A percentile compares a stretch with the other conserved stretches of the same genome.
Conservation (phyloP, 2,329 filamentous ascomycete species). For the Aspergillus niger region DNA sequence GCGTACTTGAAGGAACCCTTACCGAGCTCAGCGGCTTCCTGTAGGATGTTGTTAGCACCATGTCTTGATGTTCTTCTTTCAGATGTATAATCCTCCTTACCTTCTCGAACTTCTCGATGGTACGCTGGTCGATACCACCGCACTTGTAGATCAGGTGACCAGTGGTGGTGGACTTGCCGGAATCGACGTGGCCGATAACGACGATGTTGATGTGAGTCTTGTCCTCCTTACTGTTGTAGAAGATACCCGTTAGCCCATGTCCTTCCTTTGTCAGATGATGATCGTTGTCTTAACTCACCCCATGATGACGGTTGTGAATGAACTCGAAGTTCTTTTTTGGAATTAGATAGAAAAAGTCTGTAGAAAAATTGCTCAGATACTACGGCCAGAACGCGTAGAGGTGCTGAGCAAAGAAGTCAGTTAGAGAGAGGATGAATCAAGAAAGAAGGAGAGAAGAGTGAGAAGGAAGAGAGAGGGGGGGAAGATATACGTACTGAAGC, state of each 20-base stretch:
- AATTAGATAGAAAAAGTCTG: conserved; percentile 48
- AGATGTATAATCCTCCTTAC: conserved; percentile 53
- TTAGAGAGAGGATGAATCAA: conserved; percentile 29
- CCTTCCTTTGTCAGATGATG: conserved; percentile 18
- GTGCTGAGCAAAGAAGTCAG: conserved; percentile 45
- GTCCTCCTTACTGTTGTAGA: conserved; percentile 75
- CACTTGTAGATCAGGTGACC: conserved; percentile 99
- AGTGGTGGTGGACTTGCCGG: conserved; percentile 96
- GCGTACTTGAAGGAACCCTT: conserved; percentile 99
- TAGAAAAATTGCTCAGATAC: conserved; percentile 50
- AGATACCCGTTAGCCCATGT: conserved; percentile 7
- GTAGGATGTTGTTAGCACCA: conserved; percentile 29
- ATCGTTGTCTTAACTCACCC: conserved; percentile 52
- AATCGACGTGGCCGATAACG: conserved; percentile 99
- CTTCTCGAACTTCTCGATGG: conserved; percentile 99
- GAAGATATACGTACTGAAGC: conserved; percentile 50
- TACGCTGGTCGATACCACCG: conserved; percentile 99
- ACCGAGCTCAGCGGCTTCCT: conserved; percentile 98
- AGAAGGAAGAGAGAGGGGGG: conserved; percentile 22
- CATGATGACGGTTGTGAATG: conserved; percentile 56
- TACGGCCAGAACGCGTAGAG: conserved; percentile 54
- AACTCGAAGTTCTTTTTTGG: conserved; percentile 50
- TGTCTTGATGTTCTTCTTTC: not conserved
- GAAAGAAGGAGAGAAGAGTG: conserved; percentile 17
- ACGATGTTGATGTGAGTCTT: conserved; percentile 98